Conservation (phyloP, 2,329 filamentous ascomycete species). For the Tolypocladium guangdongense region DNA sequence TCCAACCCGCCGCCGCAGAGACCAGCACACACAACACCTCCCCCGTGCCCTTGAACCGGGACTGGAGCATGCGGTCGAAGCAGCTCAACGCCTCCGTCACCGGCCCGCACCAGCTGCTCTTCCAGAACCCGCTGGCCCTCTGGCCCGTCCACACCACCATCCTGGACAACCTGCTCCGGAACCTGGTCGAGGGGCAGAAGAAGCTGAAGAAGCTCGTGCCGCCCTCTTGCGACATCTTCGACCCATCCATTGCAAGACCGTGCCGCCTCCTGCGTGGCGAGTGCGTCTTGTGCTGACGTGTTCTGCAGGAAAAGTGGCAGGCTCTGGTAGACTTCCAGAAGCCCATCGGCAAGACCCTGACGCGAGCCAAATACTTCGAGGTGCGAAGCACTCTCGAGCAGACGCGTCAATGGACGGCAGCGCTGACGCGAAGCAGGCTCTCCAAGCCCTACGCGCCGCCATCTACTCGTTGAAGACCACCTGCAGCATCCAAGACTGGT, state of each 20-base stretch:
- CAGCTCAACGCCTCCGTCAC: neutral
- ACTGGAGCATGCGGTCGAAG: neutral
- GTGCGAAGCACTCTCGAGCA: neutral
- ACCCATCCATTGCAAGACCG: neutral
- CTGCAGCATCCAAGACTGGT: neutral
- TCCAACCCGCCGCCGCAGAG: neutral
- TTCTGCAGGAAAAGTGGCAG: neutral
- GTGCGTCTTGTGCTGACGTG: neutral
- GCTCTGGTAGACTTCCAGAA: neutral
- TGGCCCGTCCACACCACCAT: neutral
- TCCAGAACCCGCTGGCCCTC: neutral
- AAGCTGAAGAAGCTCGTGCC: neutral
- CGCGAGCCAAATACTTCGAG: neutral
- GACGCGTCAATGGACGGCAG: neutral
- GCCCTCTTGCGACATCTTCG: neutral
- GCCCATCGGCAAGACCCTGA: neutral
- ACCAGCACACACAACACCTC: neutral
- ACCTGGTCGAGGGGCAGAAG: neutral
- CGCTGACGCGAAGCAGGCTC: neutral
- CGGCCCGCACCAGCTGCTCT: neutral
- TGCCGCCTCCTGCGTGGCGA: neutral
- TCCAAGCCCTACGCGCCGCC: neutral
- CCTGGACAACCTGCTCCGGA: neutral
- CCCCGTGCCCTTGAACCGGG: neutral
- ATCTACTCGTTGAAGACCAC: neutral